Conservation (phyloP, 2,329 filamentous ascomycete genomes). For the Shiraia sp. region DNA sequence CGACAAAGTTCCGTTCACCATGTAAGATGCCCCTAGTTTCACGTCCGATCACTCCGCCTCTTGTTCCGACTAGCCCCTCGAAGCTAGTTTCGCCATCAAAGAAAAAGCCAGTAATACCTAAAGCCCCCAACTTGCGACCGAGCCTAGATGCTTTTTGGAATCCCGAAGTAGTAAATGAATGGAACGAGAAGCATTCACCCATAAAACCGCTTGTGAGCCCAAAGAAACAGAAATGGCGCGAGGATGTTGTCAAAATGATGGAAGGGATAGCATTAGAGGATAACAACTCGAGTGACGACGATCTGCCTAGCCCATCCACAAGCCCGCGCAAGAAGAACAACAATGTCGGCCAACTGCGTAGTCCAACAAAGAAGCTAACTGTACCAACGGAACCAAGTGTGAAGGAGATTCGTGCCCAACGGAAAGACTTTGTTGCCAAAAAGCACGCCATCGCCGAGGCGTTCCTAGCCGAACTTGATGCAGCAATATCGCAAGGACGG, state of each 20-base stretch:
- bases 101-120: conserved; percentile 35
- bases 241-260: conserved; percentile 33
- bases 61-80: conserved; percentile 28
- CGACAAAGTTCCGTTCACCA: conserved; percentile 38
- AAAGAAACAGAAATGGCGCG: conserved; percentile 40
- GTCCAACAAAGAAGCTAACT: conserved; percentile 12
- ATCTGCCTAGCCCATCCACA: conserved; percentile 21
- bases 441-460: conserved; percentile 66
- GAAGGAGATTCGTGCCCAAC: conserved; percentile 32
- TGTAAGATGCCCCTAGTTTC: conserved; percentile 36
- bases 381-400: conserved; percentile 11
- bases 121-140: conserved; percentile 33
- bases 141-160: conserved; percentile 47
- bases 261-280: conserved; percentile 27
- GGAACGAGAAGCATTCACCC: conserved; percentile 43
- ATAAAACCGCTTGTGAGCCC: conserved; percentile 40
- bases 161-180: conserved; percentile 40
- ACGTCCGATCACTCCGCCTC: conserved; percentile 38
- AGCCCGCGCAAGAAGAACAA: conserved; percentile 27
- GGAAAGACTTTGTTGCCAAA: conserved; percentile 62
- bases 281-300: conserved; percentile 24
- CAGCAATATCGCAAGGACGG: conserved; percentile 62
- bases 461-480: conserved; percentile 73
- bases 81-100: conserved; percentile 46
- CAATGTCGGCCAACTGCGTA: conserved; percentile 10